Evolutionary conservation across 1,284 basidiomycete genomes (phyloP), one percentile per base, ranked within the genome.

Genomic region (Puccinia polysora): DNA sequence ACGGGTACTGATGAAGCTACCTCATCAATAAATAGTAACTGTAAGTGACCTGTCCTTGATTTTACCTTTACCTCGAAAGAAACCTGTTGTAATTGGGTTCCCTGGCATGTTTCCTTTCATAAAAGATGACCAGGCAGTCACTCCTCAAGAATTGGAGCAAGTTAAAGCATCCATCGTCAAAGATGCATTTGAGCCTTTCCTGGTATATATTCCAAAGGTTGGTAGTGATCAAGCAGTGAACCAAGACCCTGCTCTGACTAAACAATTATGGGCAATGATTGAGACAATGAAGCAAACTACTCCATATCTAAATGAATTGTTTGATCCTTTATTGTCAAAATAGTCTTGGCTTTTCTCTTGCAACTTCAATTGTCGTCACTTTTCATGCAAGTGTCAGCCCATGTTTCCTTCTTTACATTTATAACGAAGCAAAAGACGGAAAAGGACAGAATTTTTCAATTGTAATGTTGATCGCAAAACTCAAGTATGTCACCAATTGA

Each of bases 261-360:
- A 56, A 12, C 8, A 30, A n/a, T 43, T 63, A 20, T 28, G 38
- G 43, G 1, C 40, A 15, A 47, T 63, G 59, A 63, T 63, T 12
- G 30, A 47, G n/a, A 34, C 43, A 2, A 43, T 63, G 20, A 18
- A 30, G 45, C 10, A 63, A 2, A 20, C n/a, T 25, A 18, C 25
- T 45, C 43, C 59, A 3, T n/a, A 12, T 18, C 32, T 63, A 28
- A n/a, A 47, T 28, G 43, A 47, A 30, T 45, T 63, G 30, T 63
- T 63, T 47, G 59, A 15, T 15, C 59, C 59, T 63, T 30, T 63
- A 2, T 63, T 63, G 38, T 47, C 20, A n/a, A n/a, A n/a, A n/a
- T n/a, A n/a, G n/a, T n/a, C n/a, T n/a, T n/a, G n/a, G n/a, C n/a
- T n/a, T n/a, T n/a, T n/a, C n/a, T n/a, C n/a, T n/a, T n/a, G n/a